Conservation (phyloP, 495 filamentous ascomycete genomes). For the Penicillium steckii region DNA sequence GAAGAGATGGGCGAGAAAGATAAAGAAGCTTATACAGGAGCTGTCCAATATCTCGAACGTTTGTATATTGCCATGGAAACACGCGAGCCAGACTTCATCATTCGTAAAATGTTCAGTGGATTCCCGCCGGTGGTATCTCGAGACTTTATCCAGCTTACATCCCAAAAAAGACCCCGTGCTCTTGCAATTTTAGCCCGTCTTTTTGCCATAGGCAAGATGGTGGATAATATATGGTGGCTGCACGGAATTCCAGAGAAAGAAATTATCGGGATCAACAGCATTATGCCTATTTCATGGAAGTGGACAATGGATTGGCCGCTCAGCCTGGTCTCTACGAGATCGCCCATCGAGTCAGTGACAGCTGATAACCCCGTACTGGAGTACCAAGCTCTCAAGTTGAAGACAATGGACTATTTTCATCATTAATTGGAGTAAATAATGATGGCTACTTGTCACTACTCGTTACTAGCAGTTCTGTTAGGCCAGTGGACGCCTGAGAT, state of each 20-base stretch:
- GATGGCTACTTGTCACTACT: too few relatives aligned
- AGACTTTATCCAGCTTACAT: conserved; percentile 33
- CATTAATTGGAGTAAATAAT: too few relatives aligned
- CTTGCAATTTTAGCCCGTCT: conserved; percentile 34
- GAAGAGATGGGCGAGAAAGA: conserved; percentile 23
- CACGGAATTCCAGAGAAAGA: conserved; percentile 37
- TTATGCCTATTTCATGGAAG: conserved; percentile 36
- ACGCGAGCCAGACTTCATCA: conserved; percentile 14
- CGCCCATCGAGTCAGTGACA: too few relatives aligned
- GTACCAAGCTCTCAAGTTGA: too few relatives aligned
- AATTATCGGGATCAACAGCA: conserved; percentile 33
- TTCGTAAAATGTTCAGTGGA: conserved; percentile 30
- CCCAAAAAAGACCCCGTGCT: conserved; percentile 33
- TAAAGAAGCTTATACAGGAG: conserved; percentile 29
- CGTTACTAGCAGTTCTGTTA: too few relatives aligned
- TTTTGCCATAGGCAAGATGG: conserved; percentile 31
- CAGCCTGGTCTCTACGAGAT: conserved; percentile 2
- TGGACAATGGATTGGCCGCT: conserved; percentile 39
- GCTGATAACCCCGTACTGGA: too few relatives aligned
- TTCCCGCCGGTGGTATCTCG: conserved; percentile 36
- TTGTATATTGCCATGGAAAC: conserved; percentile 26
- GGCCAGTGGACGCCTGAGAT: too few relatives aligned
- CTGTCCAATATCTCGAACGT: conserved; percentile 32
- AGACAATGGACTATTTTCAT: too few relatives aligned
- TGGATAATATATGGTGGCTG: conserved; percentile 41